phyloP scores from a whole-genome alignment of 345 rosid species.

The Bruguiera gymnorhiza region DNA sequence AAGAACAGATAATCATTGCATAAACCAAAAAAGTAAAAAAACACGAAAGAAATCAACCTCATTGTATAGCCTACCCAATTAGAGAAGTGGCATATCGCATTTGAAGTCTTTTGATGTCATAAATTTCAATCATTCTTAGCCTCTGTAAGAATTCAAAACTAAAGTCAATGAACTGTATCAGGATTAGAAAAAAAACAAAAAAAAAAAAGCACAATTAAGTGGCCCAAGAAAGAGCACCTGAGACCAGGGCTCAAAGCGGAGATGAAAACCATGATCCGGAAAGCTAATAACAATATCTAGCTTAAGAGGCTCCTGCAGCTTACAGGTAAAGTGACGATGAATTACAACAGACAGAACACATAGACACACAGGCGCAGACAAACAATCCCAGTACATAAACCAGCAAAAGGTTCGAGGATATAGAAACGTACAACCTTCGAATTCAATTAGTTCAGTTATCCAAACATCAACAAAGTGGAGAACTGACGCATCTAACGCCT shows the following conservation, averaged over 20 bases:
- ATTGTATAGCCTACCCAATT: slow-evolving; percentile 60
- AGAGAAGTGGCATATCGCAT: slow-evolving; percentile 82
- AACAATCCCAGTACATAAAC: too few species aligned
- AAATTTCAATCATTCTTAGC: slow-evolving; percentile 81
- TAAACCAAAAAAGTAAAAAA: background rate
- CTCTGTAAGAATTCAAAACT: slow-evolving; percentile 49
- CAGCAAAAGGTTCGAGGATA: too few species aligned
- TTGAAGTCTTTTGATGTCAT: slow-evolving; percentile 86
- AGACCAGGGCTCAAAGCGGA: slow-evolving; percentile 98
- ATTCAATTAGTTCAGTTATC: background rate
- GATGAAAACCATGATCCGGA: slow-evolving; percentile 97
- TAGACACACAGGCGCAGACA: too few species aligned
- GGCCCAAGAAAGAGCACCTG: slow-evolving; percentile 47
- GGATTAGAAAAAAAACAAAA: background rate
- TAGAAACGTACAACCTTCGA: too few species aligned
- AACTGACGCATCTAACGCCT: background rate
- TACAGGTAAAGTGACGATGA: slow-evolving; percentile 3
- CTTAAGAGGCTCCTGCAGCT: slow-evolving; percentile 75
- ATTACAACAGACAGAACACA: background rate
- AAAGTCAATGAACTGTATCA: slow-evolving; percentile 8
- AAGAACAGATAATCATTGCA: background rate
- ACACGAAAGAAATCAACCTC: background rate
- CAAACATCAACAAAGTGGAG: background rate
- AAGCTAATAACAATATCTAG: slow-evolving; percentile 89
- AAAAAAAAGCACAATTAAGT: background rate